Base-by-base conservation (phyloP, 148 eudicot genomes). In the Fagopyrum homotropicum region DNA sequence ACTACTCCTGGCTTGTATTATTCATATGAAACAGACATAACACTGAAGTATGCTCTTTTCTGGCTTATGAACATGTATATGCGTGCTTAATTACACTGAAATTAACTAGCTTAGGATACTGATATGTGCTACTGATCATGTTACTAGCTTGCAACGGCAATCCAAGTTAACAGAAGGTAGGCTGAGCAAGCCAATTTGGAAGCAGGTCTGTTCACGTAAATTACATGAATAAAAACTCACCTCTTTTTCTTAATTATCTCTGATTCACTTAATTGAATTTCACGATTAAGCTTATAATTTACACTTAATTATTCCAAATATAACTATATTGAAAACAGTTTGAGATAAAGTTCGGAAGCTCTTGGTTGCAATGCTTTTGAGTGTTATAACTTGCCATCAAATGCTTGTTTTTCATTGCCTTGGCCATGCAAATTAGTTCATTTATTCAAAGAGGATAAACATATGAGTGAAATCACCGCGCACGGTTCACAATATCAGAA, bases 1-100 rank as follows among this genome's bases (percentile, higher is more conserved):
- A 86, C 92, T 74, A 92, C 99, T 80, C 94, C 97, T 22, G 93
- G 98, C 77, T 85, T 92, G 81, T 95, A 95, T 81, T 92, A 92
- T 83, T 95, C 99, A 35, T 95, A 89, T 75, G 97, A 87, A 80
- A 92, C 99, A 72, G 99, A 95, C 81, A 84, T 92, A 70, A 92
- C 99, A 56, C 59, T 95, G 79, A 95, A 90, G 97, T 95, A 86
- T 71, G 92, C 43, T 7, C 48, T 50, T 51, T 45, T 51, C 3
- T 63, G 35, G 35, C 30, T 0, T 47, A 56, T 44, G 30, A 19
- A 43, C 40, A 66, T 64, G 45, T n/a, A 59, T 59, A 59, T 59
- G 7, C 22, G 22, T 60, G 22, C 26, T 7, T 22, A 22, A 60
- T 9, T 7, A 60, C 15, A 46, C 71, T 66, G 17, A 66, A 14